Conservation (phyloP, 345 rosid species). For the Gossypium longicalyx region DNA sequence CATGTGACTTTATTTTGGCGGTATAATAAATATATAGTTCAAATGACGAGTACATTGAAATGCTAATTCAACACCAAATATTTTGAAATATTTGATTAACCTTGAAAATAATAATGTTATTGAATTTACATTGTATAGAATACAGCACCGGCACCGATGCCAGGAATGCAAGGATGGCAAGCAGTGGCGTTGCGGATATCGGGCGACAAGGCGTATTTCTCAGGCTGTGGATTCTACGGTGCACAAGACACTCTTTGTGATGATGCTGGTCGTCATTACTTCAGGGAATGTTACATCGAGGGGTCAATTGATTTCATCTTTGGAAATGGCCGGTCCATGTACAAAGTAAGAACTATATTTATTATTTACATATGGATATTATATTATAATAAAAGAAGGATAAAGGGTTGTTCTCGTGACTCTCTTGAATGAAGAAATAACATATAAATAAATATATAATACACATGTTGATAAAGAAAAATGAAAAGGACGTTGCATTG, state of each 20-base stretch:
- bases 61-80: not conserved
- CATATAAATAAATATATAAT: not conserved
- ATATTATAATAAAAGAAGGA: not conserved
- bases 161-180: constrained; percentile 94
- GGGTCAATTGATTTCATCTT: constrained; percentile 95
- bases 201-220: constrained; percentile 87
- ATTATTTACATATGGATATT: too few relatives aligned
- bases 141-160: constrained; percentile 93
- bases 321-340: constrained; percentile 94
- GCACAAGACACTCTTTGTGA: constrained; percentile 94
- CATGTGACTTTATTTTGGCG: constrained; percentile 2
- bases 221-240: constrained; percentile 86
- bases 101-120: not conserved
- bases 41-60: not conserved
- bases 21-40: not conserved
- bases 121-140: constrained; percentile 35
- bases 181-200: constrained; percentile 90
- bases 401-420: not conserved
- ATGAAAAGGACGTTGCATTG: constrained; percentile 20
- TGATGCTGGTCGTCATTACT: constrained; percentile 92
- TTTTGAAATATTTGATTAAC: not conserved
- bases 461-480: not conserved
- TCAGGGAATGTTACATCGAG: constrained; percentile 85
- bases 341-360: constrained; percentile 46
- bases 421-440: not conserved